Evolutionary conservation across 1,139 yeast species (phyloP).

Genomic region (Petasospora rhodanensis): DNA sequence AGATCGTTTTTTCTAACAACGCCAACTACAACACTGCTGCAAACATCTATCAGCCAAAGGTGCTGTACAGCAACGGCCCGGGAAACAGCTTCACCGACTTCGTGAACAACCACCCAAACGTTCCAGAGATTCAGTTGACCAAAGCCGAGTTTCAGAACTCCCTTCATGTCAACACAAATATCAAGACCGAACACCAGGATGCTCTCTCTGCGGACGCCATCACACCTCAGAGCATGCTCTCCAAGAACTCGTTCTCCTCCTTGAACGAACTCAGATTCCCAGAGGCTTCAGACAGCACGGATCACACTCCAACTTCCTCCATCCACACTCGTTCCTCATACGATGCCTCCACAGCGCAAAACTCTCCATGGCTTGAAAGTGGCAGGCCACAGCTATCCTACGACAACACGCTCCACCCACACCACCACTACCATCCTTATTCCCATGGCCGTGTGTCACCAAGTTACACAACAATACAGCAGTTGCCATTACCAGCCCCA

Average conservation of each 20-base stretch:
- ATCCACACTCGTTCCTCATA: background rate
- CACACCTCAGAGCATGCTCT: conserved; percentile 8
- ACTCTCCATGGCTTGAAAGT: too few species aligned
- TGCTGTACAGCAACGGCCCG: background rate
- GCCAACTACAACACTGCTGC: conserved; percentile 4
- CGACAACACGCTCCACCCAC: too few species aligned
- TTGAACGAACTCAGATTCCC: conserved; percentile 8
- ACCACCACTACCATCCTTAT: too few species aligned
- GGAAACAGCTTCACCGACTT: too few species aligned
- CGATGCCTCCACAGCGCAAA: too few species aligned
- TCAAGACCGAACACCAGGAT: conserved; percentile 1
- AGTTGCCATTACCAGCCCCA: too few species aligned
- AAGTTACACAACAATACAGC: too few species aligned
- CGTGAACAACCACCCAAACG: too few species aligned
- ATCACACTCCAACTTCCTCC: background rate
- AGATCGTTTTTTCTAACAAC: conserved; percentile 3
- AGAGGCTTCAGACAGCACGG: conserved; percentile 2
- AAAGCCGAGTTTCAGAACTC: conserved; percentile 1
- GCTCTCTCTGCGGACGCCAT: conserved; percentile 3
- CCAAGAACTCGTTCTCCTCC: conserved; percentile 7
- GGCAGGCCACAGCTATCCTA: too few species aligned
- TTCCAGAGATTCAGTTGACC: conserved; percentile 2
- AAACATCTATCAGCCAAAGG: background rate
- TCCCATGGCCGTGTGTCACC: too few species aligned
- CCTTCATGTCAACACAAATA: conserved; percentile 1